These are phyloP conservation scores for Vitis vinifera DNA, from an alignment of 164 flowering plant species.

Conservation along the genomic window DNA sequence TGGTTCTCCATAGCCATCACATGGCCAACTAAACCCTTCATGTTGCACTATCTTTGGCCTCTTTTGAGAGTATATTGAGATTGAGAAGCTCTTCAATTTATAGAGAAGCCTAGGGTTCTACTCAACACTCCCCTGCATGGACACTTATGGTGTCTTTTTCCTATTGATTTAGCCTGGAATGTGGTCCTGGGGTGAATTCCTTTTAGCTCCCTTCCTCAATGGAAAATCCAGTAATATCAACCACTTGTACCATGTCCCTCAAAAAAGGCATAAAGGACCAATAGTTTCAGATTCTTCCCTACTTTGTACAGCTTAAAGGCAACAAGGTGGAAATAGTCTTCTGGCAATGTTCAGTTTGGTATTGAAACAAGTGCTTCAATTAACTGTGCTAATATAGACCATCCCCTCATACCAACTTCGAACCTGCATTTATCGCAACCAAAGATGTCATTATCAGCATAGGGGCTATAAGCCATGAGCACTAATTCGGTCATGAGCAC, in stretches of 20 bases:
- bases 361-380: no score
- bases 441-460: neutral
- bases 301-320: neutral
- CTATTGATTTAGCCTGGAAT: neutral
- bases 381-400: no score
- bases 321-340: neutral
- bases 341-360: no score
- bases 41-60: neutral
- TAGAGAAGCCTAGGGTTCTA: constrained; percentile 2
- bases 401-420: no score
- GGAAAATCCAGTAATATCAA: neutral
- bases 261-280: neutral
- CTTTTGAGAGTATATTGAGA: neutral
- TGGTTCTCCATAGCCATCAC: constrained; percentile 16
- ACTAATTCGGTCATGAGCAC: neutral
- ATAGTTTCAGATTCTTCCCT: neutral
- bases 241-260: neutral
- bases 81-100: constrained; percentile 11
- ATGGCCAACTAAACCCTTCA: constrained; percentile 11
- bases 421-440: no score
- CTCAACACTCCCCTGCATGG: no score
- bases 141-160: neutral
- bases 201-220: neutral
- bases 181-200: neutral
- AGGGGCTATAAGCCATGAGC: neutral